These are phyloP conservation scores for Licmophora abbreviata DNA, from an alignment of 108 stramenopile genomes.

Conservation along the genomic window DNA sequence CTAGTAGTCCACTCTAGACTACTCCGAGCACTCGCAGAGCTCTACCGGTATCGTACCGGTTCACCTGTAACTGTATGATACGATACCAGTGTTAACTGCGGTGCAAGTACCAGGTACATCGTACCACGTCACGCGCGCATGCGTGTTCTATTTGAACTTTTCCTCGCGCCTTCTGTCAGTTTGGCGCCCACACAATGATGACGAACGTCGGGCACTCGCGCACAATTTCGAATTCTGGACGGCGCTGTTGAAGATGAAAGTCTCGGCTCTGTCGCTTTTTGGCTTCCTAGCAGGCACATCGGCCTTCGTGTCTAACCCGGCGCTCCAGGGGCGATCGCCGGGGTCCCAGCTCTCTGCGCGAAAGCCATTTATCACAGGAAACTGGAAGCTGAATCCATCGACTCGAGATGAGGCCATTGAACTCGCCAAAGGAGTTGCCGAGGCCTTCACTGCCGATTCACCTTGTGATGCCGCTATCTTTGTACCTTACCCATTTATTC, in stretches of 20 bases:
- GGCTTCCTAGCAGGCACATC: slow-evolving; percentile 12
- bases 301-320: slow-evolving; percentile 23
- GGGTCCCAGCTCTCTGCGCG: slow-evolving; percentile 12
- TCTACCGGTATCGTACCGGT: too few species aligned
- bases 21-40: too few species aligned
- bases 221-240: background rate
- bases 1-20: too few species aligned
- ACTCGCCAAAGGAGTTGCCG: slow-evolving; percentile 43
- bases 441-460: slow-evolving; percentile 21
- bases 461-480: slow-evolving; percentile 46
- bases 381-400: slow-evolving; percentile 92
- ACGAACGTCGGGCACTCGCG: too few species aligned
- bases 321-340: slow-evolving; percentile 3
- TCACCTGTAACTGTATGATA: too few species aligned
- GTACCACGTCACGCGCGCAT: too few species aligned
- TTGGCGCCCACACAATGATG: too few species aligned
- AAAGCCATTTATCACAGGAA: slow-evolving; percentile 88
- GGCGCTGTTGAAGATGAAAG: slow-evolving; percentile 23
- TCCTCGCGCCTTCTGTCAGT: too few species aligned
- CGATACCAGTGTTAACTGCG: too few species aligned
- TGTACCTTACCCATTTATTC: slow-evolving; percentile 54
- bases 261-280: slow-evolving; percentile 18
- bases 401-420: slow-evolving; percentile 60
- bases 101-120: too few species aligned
- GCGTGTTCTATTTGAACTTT: too few species aligned